Evolutionary conservation across 2,329 filamentous ascomycete genomes (phyloP), one percentile per base, ranked within the genome.

Genomic region (Calonectria honghensis): DNA sequence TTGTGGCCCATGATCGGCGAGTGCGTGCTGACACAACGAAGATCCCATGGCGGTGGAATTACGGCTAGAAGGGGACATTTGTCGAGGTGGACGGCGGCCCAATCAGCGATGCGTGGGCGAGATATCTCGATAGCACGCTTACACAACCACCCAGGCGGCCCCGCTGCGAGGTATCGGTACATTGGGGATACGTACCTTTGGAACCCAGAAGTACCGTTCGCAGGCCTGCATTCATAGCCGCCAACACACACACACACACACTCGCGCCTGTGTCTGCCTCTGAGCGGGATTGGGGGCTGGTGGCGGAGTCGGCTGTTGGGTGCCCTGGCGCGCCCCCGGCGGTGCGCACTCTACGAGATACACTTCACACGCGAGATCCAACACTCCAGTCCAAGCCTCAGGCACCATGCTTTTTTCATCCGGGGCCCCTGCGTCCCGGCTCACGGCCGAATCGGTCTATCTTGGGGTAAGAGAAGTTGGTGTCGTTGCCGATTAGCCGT

Each of bases 171-270:
- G 61, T 65, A 61, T 24, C 51, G 63, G 70, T 72, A 72, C 70
- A 61, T 48, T 32, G 5, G 29, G 10, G 45, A 35, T 51, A 61
- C 52, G 51, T 32, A 37, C 50, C 24, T 41, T 18, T 41, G 16
- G 41, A 11, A 29, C 31, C 52, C n/a, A 18, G 27, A 72, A 61
- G 70, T 72, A 72, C 70, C 70, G 70, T 72, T 72, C 70, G 70
- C 13, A 11, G 48, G 11, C 39, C 65, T 32, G 31, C 29, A 51
- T 37, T 14, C 31, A 6, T 41, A 45, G 37, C 70, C 52, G 51
- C 51, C 52, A 48, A 24, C 59, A 20, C 35, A 37, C 35, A 39
- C 37, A 51, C 52, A 48, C 18, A 59, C 29, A 27, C 48, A 61
- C 37, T 6, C n/a, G n/a, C 29, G 24, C 29, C 9, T n/a, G 32